Conservation (phyloP, 1,139 yeast species). For the Pichia sp. region DNA sequence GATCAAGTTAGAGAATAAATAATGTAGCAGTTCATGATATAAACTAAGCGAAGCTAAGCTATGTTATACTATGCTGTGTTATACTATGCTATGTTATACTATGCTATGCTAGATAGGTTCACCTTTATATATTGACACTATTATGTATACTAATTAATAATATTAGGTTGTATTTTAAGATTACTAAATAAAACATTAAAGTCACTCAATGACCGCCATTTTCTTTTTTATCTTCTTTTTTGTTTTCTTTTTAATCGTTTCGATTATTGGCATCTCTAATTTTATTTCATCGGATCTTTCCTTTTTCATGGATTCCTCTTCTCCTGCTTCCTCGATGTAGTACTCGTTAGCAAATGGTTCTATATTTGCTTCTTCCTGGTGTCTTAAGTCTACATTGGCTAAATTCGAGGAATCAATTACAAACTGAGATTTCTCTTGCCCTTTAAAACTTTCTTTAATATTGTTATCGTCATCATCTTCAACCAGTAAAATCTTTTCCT, state of each 20-base stretch:
- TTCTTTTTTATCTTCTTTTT: conserved; percentile 27
- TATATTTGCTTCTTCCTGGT: conserved; percentile 22
- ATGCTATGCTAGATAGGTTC: too few relatives aligned
- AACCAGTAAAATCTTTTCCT: conserved; percentile 55
- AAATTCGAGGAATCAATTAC: conserved; percentile 54
- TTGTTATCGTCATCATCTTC: conserved; percentile 52
- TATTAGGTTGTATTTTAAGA: too few relatives aligned
- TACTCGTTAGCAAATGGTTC: conserved; percentile 29
- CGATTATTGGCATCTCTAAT: conserved; percentile 27
- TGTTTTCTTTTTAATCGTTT: conserved; percentile 19
- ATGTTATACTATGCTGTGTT: too few relatives aligned
- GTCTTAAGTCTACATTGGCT: conserved; percentile 52
- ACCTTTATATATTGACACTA: too few relatives aligned
- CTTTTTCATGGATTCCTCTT: conserved; percentile 38
- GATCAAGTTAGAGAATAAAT: too few relatives aligned
- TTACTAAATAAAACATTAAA: neutral
- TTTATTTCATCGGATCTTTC: conserved; percentile 45
- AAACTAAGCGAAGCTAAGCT: too few relatives aligned
- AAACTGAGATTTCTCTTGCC: conserved; percentile 21
- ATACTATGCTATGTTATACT: too few relatives aligned
- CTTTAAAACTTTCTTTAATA: conserved; percentile 16
- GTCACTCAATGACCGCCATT: conserved; percentile 20
- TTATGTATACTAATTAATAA: too few relatives aligned
- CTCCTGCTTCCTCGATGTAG: conserved; percentile 50
- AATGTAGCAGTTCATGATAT: too few relatives aligned